A percentile compares a stretch with the other conserved stretches of the same genome.
Evolutionary conservation across 1,284 basidiomycete genomes (phyloP).

Genomic region (Leccinum laetum): DNA sequence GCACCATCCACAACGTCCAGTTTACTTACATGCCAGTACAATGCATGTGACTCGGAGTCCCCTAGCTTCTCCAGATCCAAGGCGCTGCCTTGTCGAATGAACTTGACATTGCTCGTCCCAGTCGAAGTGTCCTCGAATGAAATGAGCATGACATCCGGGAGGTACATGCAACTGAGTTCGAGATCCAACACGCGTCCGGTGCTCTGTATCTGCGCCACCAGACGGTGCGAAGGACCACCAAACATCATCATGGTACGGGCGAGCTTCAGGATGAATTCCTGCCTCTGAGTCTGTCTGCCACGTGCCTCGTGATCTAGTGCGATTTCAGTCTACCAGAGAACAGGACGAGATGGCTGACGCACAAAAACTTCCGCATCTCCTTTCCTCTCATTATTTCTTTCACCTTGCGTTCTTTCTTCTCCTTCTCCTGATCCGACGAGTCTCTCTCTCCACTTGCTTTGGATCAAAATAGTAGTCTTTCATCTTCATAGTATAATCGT

Average conservation of each 20-base stretch:
- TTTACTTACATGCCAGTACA: slow-evolving; percentile 76
- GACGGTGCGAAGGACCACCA: slow-evolving; percentile 86
- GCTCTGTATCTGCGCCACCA: slow-evolving; percentile 85
- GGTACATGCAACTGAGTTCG: slow-evolving; percentile 82
- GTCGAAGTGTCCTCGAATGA: slow-evolving; percentile 85
- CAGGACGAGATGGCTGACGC: slow-evolving; percentile 29
- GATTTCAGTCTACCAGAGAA: neutral
- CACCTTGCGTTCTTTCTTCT: slow-evolving; percentile 32
- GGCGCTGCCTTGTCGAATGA: slow-evolving; percentile 76
- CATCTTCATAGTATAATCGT: slow-evolving; percentile 18
- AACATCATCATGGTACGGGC: slow-evolving; percentile 95
- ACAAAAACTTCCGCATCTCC: slow-evolving; percentile 73
- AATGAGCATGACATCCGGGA: slow-evolving; percentile 83
- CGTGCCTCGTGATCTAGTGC: slow-evolving; percentile 82
- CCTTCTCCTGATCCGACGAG: slow-evolving; percentile 16
- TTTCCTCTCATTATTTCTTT: slow-evolving; percentile 42
- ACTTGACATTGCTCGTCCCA: slow-evolving; percentile 85
- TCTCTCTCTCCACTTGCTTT: slow-evolving; percentile 21
- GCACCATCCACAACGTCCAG: neutral
- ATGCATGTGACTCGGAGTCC: slow-evolving; percentile 56
- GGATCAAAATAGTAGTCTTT: slow-evolving; percentile 28
- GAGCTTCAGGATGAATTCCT: slow-evolving; percentile 91
- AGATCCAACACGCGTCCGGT: slow-evolving; percentile 87
- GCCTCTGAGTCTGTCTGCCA: slow-evolving; percentile 73
- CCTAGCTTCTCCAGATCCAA: slow-evolving; percentile 80